These are phyloP conservation scores for Penicillium odoratum DNA, from an alignment of 495 filamentous ascomycete genomes.

Conservation along the genomic window DNA sequence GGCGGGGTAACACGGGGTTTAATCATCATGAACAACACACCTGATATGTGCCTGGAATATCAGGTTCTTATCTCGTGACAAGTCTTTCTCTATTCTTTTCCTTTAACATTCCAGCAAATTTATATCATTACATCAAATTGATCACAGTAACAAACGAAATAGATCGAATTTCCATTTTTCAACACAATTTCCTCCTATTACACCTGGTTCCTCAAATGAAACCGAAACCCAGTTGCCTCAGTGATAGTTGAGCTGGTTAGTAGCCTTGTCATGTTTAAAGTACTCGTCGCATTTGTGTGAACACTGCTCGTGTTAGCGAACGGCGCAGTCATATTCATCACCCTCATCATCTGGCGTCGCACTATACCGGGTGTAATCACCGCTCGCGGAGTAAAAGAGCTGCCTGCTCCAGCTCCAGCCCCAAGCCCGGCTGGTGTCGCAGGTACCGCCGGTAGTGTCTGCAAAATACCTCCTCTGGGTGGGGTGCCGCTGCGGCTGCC, in stretches of 20 bases:
- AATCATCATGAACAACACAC: not conserved
- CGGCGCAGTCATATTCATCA: slow-evolving; percentile 15
- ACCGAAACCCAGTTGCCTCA: not conserved
- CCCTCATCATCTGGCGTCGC: slow-evolving; percentile 9
- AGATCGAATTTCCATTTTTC: not conserved
- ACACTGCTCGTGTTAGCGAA: slow-evolving; percentile 22
- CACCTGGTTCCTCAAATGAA: slow-evolving; percentile 1
- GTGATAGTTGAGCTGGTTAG: not conserved
- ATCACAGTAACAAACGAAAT: not conserved
- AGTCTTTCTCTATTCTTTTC: too few species aligned
- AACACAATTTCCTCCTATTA: not conserved
- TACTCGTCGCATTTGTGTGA: slow-evolving; percentile 19
- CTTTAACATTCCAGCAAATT: not conserved
- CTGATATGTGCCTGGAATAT: not conserved
- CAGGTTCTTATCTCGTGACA: not conserved
- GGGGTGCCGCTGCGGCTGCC: not conserved
- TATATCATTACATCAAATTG: not conserved
- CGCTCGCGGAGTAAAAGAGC: slow-evolving; percentile 10
- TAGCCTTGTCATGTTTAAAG: slow-evolving; percentile 10
- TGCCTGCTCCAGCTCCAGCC: not conserved
- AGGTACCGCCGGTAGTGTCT: slow-evolving; percentile 3
- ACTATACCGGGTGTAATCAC: slow-evolving; percentile 16
- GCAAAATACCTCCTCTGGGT: not conserved
- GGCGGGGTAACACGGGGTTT: not conserved
- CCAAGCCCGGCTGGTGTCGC: slow-evolving; percentile 2